A percentile compares a stretch with the other conserved stretches of the same genome.
Evolutionary conservation across 2,329 filamentous ascomycete species (phyloP).

Genomic region (Trichoderma pleuroti): DNA sequence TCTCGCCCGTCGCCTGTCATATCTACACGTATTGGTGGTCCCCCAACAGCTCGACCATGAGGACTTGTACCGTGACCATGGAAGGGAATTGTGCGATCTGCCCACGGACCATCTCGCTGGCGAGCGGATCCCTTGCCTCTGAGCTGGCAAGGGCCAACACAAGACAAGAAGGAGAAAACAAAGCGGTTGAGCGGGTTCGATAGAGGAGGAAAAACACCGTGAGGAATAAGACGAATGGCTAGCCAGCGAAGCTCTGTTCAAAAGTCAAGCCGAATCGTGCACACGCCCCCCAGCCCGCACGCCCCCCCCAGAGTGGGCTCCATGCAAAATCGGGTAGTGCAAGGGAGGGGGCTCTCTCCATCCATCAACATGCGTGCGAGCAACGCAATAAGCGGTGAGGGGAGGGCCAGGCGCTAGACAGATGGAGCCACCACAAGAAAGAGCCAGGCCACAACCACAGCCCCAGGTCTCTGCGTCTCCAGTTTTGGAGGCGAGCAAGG

Average conservation of each 20-base stretch:
- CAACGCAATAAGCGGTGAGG: slow-evolving; percentile 22
- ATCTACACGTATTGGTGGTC: not conserved
- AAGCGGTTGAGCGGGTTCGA: not conserved
- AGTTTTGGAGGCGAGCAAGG: not conserved
- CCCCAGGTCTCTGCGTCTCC: not conserved
- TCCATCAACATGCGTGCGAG: slow-evolving; percentile 17
- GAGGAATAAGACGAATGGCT: slow-evolving; percentile 8
- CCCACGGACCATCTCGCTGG: slow-evolving; percentile 12
- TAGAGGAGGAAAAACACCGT: not conserved
- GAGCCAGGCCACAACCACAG: not conserved
- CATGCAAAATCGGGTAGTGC: slow-evolving; percentile 22
- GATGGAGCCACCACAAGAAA: slow-evolving; percentile 16
- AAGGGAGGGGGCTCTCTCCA: slow-evolving; percentile 21
- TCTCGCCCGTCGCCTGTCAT: not conserved
- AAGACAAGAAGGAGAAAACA: slow-evolving; percentile 15
- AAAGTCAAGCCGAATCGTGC: not conserved
- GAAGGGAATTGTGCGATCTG: slow-evolving; percentile 13
- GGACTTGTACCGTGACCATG: slow-evolving; percentile 2
- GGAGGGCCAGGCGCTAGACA: slow-evolving; percentile 5
- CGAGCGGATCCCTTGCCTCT: slow-evolving; percentile 15
- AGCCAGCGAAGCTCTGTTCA: not conserved
- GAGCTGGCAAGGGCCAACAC: slow-evolving; percentile 18
- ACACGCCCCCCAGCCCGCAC: slow-evolving; percentile 7
- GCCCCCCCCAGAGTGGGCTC: not conserved
- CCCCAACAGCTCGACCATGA: not conserved